phyloP scores from a whole-genome alignment of 1,284 basidiomycete species.

The Mycena sp. region DNA sequence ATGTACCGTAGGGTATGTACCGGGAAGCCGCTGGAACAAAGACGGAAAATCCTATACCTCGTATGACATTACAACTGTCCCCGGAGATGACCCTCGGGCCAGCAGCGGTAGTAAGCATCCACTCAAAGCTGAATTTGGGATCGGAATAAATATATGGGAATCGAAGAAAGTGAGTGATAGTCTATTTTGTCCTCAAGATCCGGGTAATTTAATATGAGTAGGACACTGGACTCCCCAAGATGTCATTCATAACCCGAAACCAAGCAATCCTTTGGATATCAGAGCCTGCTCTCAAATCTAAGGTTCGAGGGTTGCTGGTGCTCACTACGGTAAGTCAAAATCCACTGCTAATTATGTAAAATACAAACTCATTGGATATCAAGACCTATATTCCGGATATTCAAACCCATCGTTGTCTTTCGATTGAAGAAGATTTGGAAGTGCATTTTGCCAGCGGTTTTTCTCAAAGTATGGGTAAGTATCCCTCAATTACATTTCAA shows the following conservation, averaged over 20 bases:
- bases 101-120: background rate
- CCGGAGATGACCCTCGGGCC: background rate
- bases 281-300: conserved; percentile 4
- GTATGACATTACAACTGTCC: conserved; percentile 15
- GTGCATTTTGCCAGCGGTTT: background rate
- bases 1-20: conserved; percentile 1
- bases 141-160: conserved; percentile 12
- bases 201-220: background rate
- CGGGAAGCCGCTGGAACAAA: conserved; percentile 15
- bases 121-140: conserved; percentile 2
- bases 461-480: background rate
- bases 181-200: background rate
- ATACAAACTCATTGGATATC: background rate
- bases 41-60: conserved; percentile 7
- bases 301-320: conserved; percentile 9
- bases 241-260: conserved; percentile 14
- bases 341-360: no score
- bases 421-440: background rate
- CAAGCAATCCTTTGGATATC: conserved; percentile 15
- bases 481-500: no score
- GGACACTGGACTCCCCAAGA: background rate
- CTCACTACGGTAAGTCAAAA: conserved; percentile 10
- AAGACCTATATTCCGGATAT: conserved; percentile 13
- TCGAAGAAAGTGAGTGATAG: background rate
- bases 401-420: background rate